Base-by-base conservation (phyloP, 1,284 basidiomycete species). In the Ustilago loliicola region DNA sequence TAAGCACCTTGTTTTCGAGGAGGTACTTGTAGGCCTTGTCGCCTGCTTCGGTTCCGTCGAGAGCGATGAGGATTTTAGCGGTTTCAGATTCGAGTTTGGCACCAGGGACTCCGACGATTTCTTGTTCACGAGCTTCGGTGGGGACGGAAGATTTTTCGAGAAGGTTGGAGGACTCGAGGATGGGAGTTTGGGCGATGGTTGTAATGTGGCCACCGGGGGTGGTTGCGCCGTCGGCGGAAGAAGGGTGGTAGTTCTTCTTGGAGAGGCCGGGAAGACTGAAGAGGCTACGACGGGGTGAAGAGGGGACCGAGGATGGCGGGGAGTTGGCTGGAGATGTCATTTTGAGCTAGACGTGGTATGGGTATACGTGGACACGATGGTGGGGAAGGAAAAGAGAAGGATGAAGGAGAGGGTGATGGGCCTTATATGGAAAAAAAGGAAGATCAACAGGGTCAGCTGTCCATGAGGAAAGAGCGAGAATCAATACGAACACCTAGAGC, bases 11-110 rank as follows among this genome's bases (percentile, higher is more conserved):
- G 72, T 74, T 82, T 30, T 76, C 68, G 32, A 84, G 65, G 5
- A 83, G 56, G 56, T 81, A 84, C 51, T 77, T 74, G 73, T 80
- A 83, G 11, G 82, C 82, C 53, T 81, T 81, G 57, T 83, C 84
- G 27, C 83, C 82, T 10, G 83, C 81, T 47, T 85, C 84, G 30
- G 82, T 82, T 29, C 82, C 83, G 47, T 85, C 84, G 30, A 85
- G 76, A 10, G 83, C 84, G 36, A 85, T 65, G 9, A 84, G 72
- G 51, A 84, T 74, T 53, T 83, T 83, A 63, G 76, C 76, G 30
- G 56, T 32, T 27, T 73, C 66, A 13, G 71, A 57, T 11, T 69
- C 61, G 45, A 83, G 54, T 10, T 66, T 71, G 30, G 72, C 69
- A 27, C 83, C 82, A 8, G 66, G 58, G 0, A 75, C 55, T 56